Evolutionary conservation across 1,139 yeast genomes (phyloP).

Genomic region (Magnusiomyces ingens): DNA sequence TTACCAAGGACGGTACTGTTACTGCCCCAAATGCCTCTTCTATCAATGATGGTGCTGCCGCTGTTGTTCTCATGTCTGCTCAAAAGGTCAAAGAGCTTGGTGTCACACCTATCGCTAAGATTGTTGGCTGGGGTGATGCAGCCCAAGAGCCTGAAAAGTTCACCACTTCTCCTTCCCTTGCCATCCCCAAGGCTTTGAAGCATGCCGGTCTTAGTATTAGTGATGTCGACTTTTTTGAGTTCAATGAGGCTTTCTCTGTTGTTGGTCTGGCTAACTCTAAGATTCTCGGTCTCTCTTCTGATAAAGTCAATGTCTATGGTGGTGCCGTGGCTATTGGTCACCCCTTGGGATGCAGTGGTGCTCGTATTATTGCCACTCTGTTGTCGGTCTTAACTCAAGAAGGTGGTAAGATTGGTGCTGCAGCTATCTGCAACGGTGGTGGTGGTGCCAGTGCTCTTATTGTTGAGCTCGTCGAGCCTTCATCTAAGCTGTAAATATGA

Average conservation of each 20-base stretch:
- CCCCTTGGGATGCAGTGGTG: slow-evolving; percentile 97
- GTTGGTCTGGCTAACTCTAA: slow-evolving; percentile 89
- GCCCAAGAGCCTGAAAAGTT: slow-evolving; percentile 90
- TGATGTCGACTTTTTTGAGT: slow-evolving; percentile 75
- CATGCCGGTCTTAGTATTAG: slow-evolving; percentile 62
- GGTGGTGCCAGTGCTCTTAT: slow-evolving; percentile 94
- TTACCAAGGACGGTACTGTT: slow-evolving; percentile 79
- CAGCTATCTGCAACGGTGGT: slow-evolving; percentile 98
- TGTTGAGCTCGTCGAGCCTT: slow-evolving; percentile 40
- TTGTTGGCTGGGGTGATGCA: slow-evolving; percentile 96
- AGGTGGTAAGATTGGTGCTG: slow-evolving; percentile 80
- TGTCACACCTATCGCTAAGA: slow-evolving; percentile 79
- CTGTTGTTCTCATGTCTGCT: slow-evolving; percentile 79
- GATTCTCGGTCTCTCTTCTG: slow-evolving; percentile 54
- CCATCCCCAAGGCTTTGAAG: slow-evolving; percentile 90
- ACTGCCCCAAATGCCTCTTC: slow-evolving; percentile 97
- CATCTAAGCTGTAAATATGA: slow-evolving; percentile 11
- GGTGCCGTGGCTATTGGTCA: slow-evolving; percentile 98
- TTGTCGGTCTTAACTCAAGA: slow-evolving; percentile 65
- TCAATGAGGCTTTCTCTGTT: slow-evolving; percentile 95
- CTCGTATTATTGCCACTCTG: slow-evolving; percentile 85
- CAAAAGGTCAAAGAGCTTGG: slow-evolving; percentile 75
- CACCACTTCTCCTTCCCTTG: slow-evolving; percentile 90
- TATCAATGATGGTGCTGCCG: slow-evolving; percentile 96
- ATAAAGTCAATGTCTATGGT: slow-evolving; percentile 87